Evolutionary conservation across 2,329 filamentous ascomycete genomes (phyloP), one percentile per base, ranked within the genome.

Genomic region (Sordariomycetes sp.): DNA sequence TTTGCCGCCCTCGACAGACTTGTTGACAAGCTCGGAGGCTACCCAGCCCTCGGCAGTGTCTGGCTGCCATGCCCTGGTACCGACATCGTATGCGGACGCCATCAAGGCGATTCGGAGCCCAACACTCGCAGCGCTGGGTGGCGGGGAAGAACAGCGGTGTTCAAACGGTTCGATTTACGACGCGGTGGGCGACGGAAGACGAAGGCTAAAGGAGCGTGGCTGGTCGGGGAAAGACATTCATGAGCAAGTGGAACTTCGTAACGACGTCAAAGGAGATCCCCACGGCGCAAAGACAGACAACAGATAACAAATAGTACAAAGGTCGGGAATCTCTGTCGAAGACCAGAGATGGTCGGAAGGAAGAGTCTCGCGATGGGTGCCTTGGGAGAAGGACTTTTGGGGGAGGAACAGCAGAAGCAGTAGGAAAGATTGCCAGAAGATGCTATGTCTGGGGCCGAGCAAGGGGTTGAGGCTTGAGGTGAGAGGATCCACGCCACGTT

Each of bases 31-130:
- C 71, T 96, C 88, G 30, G 92, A 95, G 56, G 88, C 84, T 59
- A 98, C 79, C 90, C 92, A 98, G 65, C 92, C 92, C 64, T 98
- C 90, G 41, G 85, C 85, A 58, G 77, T 68, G 69, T 98, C 92
- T 50, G 92, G 88, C 75, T 96, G 92, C 92, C 92, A 98, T 57
- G 88, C 92, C 75, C 86, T 80, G 53, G 90, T 96, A 56, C 90
- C 92, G 55, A 95, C 78, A 72, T 96, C 88, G 68, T 93, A 96
- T 58, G 77, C 86, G 64, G 93, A 84, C 68, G 86, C 86, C 88
- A 94, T 94, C 63, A 56, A 59, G 58, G 38, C 20, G 34, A 12
- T 36, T n/a, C n/a, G n/a, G n/a, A n/a, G 28, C 28, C 29, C 34
- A 26, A 35, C 33, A n/a, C 31, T 30, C 18, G 19, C 25, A 27